Conservation (phyloP, 148 eudicot genomes). For the Nyssa sinensis region DNA sequence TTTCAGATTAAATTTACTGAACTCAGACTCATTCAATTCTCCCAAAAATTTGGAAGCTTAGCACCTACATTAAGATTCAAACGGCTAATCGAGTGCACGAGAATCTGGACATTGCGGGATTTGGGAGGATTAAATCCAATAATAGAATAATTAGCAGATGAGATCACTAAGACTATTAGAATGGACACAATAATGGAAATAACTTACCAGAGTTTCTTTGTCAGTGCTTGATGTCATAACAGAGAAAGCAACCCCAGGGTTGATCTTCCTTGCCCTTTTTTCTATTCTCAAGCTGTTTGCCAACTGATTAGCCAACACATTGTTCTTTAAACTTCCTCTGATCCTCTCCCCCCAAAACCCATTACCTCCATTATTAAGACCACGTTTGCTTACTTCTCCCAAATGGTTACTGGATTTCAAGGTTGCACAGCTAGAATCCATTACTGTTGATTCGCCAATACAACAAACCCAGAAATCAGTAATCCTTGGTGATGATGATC, state of each 20-base stretch:
- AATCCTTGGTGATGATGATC: background rate
- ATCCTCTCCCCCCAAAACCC: constrained; percentile 59
- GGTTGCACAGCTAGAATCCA: constrained; percentile 70
- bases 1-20: background rate
- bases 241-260: constrained; percentile 54
- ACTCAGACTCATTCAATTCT: background rate
- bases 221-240: constrained; percentile 57
- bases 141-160: constrained; percentile 1
- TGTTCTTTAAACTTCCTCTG: constrained; percentile 50
- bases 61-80: background rate
- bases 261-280: constrained; percentile 38
- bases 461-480: background rate
- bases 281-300: constrained; percentile 28
- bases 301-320: constrained; percentile 30
- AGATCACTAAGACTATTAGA: background rate
- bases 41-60: background rate
- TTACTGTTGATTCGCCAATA: constrained; percentile 16
- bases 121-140: no score
- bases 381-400: constrained; percentile 27
- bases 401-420: constrained; percentile 48
- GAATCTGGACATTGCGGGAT: no score
- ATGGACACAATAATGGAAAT: background rate
- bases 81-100: no score
- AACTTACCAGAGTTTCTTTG: constrained; percentile 56
- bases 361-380: constrained; percentile 26